A percentile compares a stretch with the other conserved stretches of the same genome.
Evolutionary conservation across 2,329 filamentous ascomycete genomes (phyloP).

Genomic region (Ophiostoma sp.): DNA sequence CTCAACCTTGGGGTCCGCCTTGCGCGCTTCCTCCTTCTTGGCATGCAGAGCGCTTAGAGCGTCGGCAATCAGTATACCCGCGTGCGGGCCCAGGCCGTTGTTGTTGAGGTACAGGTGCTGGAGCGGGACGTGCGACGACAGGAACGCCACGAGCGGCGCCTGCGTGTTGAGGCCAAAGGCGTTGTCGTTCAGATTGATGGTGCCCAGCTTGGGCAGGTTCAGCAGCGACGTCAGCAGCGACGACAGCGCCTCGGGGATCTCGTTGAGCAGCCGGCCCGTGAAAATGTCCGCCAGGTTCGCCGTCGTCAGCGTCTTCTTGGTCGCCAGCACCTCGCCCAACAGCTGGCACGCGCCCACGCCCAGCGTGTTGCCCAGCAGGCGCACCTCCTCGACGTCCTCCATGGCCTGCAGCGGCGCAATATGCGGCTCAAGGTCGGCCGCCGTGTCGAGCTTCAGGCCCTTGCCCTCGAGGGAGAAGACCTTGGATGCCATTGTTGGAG

Average conservation of each 20-base stretch:
- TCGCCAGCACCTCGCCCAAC: slow-evolving; percentile 78
- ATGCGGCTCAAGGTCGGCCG: slow-evolving; percentile 81
- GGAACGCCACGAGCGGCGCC: slow-evolving; percentile 87
- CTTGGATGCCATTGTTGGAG: slow-evolving; percentile 58
- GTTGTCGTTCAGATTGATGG: slow-evolving; percentile 95
- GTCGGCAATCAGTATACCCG: slow-evolving; percentile 84
- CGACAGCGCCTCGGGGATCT: slow-evolving; percentile 88
- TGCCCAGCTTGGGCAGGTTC: slow-evolving; percentile 81
- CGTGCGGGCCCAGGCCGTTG: slow-evolving; percentile 91
- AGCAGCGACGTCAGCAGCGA: slow-evolving; percentile 83
- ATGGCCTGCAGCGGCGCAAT: slow-evolving; percentile 72
- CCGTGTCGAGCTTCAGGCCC: slow-evolving; percentile 87
- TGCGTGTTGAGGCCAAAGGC: slow-evolving; percentile 96
- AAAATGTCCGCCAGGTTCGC: slow-evolving; percentile 98
- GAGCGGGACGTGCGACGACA: slow-evolving; percentile 82
- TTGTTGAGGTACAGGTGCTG: slow-evolving; percentile 97
- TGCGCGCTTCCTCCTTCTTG: slow-evolving; percentile 78
- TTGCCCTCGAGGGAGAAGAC: slow-evolving; percentile 89
- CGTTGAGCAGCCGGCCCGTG: slow-evolving; percentile 86
- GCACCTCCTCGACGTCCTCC: slow-evolving; percentile 78
- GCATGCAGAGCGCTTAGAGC: slow-evolving; percentile 79
- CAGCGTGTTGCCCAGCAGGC: slow-evolving; percentile 86
- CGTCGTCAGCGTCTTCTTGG: slow-evolving; percentile 78
- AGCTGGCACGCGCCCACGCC: slow-evolving; percentile 85
- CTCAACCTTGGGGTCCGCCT: slow-evolving; percentile 51